Evolutionary conservation across 2,329 filamentous ascomycete species (phyloP).

Genomic region (Phialemoniopsis sp.): DNA sequence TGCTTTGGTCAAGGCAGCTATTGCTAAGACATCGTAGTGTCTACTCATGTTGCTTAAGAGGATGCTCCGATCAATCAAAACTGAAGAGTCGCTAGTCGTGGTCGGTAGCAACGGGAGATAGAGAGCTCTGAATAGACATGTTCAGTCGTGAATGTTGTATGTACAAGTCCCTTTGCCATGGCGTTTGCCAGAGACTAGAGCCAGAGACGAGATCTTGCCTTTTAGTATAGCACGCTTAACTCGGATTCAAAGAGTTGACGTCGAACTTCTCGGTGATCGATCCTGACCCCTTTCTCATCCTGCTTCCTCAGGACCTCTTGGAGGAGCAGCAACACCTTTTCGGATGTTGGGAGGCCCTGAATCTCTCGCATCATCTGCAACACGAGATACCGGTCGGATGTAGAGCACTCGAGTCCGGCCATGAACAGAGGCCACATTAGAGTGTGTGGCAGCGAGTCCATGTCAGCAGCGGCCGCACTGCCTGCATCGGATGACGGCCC

Average conservation of each 20-base stretch:
- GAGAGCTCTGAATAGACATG: no score
- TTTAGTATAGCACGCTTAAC: not conserved
- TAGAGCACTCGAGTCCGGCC: not conserved
- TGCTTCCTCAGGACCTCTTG: not conserved
- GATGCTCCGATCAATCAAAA: no score
- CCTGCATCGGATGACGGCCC: not conserved
- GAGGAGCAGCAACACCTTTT: not conserved
- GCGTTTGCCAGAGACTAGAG: no score
- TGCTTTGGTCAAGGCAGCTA: constrained; percentile 11
- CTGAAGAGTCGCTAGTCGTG: no score
- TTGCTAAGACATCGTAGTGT: not conserved
- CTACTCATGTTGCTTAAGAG: no score
- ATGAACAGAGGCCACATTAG: not conserved
- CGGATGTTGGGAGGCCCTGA: not conserved
- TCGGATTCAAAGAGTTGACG: not conserved
- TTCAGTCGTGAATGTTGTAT: no score
- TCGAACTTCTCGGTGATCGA: not conserved
- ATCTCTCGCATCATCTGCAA: not conserved
- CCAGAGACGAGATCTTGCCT: not conserved
- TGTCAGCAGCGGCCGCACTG: not conserved
- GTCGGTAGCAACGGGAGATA: no score
- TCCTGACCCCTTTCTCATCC: not conserved
- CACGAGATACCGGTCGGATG: not conserved
- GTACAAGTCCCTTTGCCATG: no score
- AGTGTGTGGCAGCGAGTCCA: not conserved